These are phyloP conservation scores for Cyclanthera cordifolia DNA, from an alignment of 306 rosid species.

Conservation along the genomic window DNA sequence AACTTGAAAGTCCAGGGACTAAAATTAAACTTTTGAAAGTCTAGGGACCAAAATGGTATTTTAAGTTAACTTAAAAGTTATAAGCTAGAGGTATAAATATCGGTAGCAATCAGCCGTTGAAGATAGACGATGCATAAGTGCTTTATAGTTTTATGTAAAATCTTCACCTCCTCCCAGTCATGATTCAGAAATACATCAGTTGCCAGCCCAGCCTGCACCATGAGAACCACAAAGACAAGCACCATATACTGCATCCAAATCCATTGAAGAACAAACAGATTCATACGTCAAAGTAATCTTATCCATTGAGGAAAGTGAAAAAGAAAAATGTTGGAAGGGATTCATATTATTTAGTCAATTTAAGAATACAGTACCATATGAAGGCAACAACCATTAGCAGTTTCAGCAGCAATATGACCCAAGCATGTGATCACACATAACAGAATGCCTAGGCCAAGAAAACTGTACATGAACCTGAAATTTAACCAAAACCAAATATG, in stretches of 20 bases:
- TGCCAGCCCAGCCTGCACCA: constrained; percentile 60
- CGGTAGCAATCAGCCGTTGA: neutral
- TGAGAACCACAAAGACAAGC: constrained; percentile 41
- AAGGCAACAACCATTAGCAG: constrained; percentile 70
- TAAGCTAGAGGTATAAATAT: constrained; percentile 4
- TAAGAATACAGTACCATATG: constrained; percentile 57
- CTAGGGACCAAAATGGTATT: too few relatives aligned
- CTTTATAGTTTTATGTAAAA: neutral
- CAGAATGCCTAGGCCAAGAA: constrained; percentile 53
- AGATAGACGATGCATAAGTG: neutral
- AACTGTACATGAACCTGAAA: constrained; percentile 67
- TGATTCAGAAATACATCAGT: constrained; percentile 54
- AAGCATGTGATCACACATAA: constrained; percentile 59
- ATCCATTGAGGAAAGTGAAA: neutral
- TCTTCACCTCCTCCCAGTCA: constrained; percentile 59
- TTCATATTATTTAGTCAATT: neutral
- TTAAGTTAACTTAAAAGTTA: too few relatives aligned
- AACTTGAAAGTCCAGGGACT: too few relatives aligned
- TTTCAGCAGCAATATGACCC: constrained; percentile 74
- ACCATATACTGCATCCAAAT: constrained; percentile 44
- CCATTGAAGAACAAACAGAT: constrained; percentile 16
- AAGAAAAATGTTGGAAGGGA: neutral
- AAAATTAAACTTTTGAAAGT: too few relatives aligned
- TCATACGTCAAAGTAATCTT: neutral
- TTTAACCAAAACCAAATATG: constrained; percentile 2